phyloP scores from a whole-genome alignment of 1,284 basidiomycete species.

The Papiliotrema laurentii region DNA sequence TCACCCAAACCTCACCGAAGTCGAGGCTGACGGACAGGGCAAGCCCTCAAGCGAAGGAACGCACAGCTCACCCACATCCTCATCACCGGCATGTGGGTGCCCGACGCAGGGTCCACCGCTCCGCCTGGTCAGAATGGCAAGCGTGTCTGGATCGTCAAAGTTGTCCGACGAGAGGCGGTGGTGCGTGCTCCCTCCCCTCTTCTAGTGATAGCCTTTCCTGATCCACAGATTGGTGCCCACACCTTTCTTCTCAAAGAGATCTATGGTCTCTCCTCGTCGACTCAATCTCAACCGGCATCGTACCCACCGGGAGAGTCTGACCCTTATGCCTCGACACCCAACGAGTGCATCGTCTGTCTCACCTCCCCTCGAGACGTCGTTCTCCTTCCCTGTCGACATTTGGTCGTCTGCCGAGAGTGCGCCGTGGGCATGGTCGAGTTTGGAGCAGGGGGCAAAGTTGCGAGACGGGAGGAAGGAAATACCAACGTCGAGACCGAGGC shows the following conservation, averaged over 20 bases:
- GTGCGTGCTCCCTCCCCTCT: conserved; percentile 13
- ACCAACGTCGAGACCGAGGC: conserved; percentile 21
- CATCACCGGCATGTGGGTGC: conserved; percentile 64
- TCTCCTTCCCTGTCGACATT: conserved; percentile 78
- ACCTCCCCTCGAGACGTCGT: conserved; percentile 82
- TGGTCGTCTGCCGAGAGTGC: conserved; percentile 87
- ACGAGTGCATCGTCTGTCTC: conserved; percentile 83
- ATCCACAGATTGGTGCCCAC: conserved; percentile 66
- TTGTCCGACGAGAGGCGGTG: conserved; percentile 80
- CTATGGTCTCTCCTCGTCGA: conserved; percentile 64
- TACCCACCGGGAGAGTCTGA: conserved; percentile 53
- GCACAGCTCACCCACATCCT: conserved; percentile 82
- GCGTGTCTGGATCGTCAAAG: conserved; percentile 72
- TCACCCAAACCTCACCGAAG: neutral
- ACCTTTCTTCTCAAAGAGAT: conserved; percentile 90
- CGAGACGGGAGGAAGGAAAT: conserved; percentile 54
- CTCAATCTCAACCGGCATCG: conserved; percentile 36
- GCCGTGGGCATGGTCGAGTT: conserved; percentile 92
- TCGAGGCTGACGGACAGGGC: conserved; percentile 19
- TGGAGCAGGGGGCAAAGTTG: conserved; percentile 78
- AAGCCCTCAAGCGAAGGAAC: conserved; percentile 59
- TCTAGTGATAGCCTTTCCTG: neutral
- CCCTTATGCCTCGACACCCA: conserved; percentile 67
- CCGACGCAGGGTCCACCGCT: conserved; percentile 22
- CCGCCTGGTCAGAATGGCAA: conserved; percentile 35